These are phyloP conservation scores for Rhodotorula sp. DNA, from an alignment of 1,284 basidiomycete genomes.

Conservation along the genomic window DNA sequence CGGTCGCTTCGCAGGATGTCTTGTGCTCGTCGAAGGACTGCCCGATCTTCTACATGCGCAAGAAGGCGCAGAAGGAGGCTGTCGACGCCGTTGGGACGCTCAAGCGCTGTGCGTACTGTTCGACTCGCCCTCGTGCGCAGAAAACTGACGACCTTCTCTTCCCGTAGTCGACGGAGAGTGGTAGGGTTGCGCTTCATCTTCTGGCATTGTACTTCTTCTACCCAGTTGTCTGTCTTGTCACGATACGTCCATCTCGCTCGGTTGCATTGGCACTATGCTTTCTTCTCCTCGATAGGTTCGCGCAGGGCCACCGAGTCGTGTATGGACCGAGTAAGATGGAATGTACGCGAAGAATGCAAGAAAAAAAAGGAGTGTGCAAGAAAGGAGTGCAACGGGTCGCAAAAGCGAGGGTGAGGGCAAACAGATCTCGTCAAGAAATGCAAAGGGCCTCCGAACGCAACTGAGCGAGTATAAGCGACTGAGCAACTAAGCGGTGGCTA, in stretches of 20 bases:
- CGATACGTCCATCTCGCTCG: background rate
- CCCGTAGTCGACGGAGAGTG: slow-evolving; percentile 32
- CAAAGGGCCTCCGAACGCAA: no score
- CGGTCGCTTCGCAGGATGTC: slow-evolving; percentile 66
- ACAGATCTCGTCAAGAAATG: no score
- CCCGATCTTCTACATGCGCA: slow-evolving; percentile 96
- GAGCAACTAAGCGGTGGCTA: no score
- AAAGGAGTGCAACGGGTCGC: no score
- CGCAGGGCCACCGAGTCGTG: no score
- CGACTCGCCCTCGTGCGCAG: background rate
- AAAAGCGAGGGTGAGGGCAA: no score
- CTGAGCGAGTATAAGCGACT: no score
- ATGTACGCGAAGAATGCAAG: no score
- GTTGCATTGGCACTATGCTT: background rate
- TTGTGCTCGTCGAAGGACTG: slow-evolving; percentile 96
- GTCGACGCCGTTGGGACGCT: slow-evolving; percentile 72
- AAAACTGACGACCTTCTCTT: background rate
- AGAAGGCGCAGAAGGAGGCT: slow-evolving; percentile 94
- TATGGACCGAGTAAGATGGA: no score
- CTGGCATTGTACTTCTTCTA: background rate
- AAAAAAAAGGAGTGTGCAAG: no score
- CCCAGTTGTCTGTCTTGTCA: no score
- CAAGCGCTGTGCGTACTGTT: slow-evolving; percentile 70
- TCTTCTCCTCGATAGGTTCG: no score
- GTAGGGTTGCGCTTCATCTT: background rate